A percentile compares a stretch with the other conserved stretches of the same genome.
Evolutionary conservation across 306 rosid species (phyloP).

Genomic region (Castanea crenata): DNA sequence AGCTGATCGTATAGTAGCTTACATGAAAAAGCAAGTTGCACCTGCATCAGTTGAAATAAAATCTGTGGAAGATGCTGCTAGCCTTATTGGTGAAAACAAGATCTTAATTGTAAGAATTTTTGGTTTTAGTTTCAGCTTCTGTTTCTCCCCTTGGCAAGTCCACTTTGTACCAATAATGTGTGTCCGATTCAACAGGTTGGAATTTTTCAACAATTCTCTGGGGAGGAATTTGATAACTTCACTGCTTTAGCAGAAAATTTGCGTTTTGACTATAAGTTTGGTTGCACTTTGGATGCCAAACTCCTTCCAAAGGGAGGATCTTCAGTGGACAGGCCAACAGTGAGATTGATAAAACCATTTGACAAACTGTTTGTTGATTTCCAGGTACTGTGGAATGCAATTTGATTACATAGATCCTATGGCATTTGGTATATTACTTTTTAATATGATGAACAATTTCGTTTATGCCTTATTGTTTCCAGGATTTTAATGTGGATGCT

Average conservation of each 20-base stretch:
- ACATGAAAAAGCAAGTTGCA: constrained; percentile 73
- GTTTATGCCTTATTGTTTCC: constrained; percentile 12
- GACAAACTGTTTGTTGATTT: constrained; percentile 79
- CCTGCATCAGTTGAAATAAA: constrained; percentile 75
- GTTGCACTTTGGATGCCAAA: constrained; percentile 73
- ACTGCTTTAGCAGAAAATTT: constrained; percentile 63
- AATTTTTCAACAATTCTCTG: constrained; percentile 68
- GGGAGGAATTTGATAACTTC: constrained; percentile 71
- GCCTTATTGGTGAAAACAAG: constrained; percentile 53
- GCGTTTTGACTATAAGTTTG: constrained; percentile 84
- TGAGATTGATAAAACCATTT: constrained; percentile 86
- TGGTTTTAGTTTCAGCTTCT: neutral
- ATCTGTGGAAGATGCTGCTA: constrained; percentile 59
- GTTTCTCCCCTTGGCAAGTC: neutral
- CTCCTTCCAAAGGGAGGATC: constrained; percentile 82
- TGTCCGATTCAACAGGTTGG: constrained; percentile 59
- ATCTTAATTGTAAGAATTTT: constrained; percentile 59
- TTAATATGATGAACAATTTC: neutral
- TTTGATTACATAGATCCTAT: neutral
- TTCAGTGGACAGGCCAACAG: constrained; percentile 61
- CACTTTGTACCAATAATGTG: neutral
- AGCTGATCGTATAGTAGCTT: constrained; percentile 77
- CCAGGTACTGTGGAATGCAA: constrained; percentile 47
- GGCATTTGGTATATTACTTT: neutral
- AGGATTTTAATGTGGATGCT: constrained; percentile 72